Conservation (phyloP, 345 rosid species). For the Capsella bursapastoris region DNA sequence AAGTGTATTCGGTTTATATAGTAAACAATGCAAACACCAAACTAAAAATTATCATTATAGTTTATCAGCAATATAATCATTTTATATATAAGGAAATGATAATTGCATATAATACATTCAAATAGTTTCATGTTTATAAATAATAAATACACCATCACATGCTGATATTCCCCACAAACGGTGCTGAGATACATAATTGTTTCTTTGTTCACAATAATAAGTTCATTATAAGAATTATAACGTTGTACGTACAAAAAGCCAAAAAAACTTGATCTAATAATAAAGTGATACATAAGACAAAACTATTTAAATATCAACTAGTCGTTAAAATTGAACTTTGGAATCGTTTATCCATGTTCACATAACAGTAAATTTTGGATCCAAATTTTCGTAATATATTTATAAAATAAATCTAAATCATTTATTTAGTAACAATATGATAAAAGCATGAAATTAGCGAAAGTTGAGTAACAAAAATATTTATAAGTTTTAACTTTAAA, state of each 20-base stretch:
- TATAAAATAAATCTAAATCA: background rate
- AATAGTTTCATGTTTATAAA: slow-evolving; percentile 19
- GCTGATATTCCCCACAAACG: slow-evolving; percentile 34
- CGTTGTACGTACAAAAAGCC: slow-evolving; percentile 6
- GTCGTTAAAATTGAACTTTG: background rate
- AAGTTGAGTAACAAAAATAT: too few relatives aligned
- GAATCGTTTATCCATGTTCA: slow-evolving; percentile 11
- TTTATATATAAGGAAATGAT: background rate
- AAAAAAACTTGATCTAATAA: slow-evolving; percentile 4
- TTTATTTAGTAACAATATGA: too few relatives aligned
- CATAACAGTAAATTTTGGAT: background rate
- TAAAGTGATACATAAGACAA: slow-evolving; percentile 18
- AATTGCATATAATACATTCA: slow-evolving; percentile 10
- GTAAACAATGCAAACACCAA: slow-evolving; percentile 21
- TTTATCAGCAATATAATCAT: background rate
- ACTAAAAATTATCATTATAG: background rate
- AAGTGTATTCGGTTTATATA: slow-evolving; percentile 6
- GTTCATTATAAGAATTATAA: slow-evolving; percentile 3
- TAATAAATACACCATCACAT: slow-evolving; percentile 24
- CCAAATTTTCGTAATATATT: background rate
- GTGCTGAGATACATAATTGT: slow-evolving; percentile 36
- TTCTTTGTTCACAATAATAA: slow-evolving; percentile 27
- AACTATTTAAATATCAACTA: slow-evolving; percentile 1
- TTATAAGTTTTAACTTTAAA: background rate
- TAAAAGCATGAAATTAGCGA: too few relatives aligned